Conservation (phyloP, 23 red algal species). For the Gracilaria domingensis region DNA sequence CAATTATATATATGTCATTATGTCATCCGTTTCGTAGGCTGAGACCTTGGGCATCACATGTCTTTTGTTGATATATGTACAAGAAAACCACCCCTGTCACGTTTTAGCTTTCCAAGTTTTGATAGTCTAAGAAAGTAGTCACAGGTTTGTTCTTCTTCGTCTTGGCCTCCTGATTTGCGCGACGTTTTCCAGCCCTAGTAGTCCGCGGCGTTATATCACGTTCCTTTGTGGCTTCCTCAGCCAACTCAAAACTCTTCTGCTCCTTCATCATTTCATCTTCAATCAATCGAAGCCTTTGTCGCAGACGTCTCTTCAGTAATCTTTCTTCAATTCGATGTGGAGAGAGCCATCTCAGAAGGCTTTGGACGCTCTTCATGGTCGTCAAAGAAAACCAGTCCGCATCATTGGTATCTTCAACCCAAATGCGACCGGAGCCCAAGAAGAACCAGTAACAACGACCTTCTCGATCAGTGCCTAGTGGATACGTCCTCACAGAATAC, state of each 20-base stretch:
- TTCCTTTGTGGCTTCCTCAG: constrained; percentile 25
- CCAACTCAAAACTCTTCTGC: constrained; percentile 30
- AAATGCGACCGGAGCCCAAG: constrained; percentile 54
- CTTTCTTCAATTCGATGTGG: constrained; percentile 47
- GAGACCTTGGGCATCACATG: neutral
- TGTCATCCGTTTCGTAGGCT: neutral
- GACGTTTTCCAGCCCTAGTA: constrained; percentile 18
- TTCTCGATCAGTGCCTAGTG: constrained; percentile 58
- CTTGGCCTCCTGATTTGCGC: constrained; percentile 20
- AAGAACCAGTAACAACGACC: constrained; percentile 72
- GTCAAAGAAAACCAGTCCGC: constrained; percentile 52
- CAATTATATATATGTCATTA: neutral
- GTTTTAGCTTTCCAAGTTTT: constrained; percentile 2
- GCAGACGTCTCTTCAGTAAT: constrained; percentile 36
- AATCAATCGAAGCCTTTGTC: constrained; percentile 7
- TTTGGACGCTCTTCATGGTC: constrained; percentile 25
- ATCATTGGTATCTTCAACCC: constrained; percentile 62
- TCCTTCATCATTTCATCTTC: constrained; percentile 31
- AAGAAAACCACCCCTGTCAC: neutral
- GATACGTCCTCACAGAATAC: constrained; percentile 38
- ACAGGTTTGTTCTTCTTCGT: constrained; percentile 35
- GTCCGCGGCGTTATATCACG: neutral
- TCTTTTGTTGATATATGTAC: neutral
- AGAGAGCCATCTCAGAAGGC: constrained; percentile 53
- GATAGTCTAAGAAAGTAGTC: constrained; percentile 21